phyloP scores from a whole-genome alignment of 2,329 filamentous ascomycete species.

The Fonsecaea pedrosoi region DNA sequence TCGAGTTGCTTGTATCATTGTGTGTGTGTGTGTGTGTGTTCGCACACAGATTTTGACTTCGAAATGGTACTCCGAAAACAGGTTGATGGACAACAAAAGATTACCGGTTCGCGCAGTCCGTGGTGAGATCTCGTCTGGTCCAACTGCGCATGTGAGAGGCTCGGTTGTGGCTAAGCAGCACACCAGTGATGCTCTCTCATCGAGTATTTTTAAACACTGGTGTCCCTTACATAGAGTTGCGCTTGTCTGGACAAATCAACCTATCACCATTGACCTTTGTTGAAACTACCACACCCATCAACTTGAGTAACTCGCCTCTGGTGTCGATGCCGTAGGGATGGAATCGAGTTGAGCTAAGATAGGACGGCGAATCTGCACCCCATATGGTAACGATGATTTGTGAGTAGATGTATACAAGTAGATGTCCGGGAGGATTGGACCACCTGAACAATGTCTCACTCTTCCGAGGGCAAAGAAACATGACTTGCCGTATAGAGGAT shows the following conservation, averaged over 20 bases:
- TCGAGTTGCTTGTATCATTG: neutral
- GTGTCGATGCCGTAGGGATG: neutral
- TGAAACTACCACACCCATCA: neutral
- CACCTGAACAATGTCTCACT: constrained; percentile 13
- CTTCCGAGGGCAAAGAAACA: neutral
- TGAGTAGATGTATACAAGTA: neutral
- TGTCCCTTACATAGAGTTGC: constrained; percentile 13
- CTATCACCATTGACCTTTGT: neutral
- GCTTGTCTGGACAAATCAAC: neutral
- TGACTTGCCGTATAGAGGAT: neutral
- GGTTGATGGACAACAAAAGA: neutral
- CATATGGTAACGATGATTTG: neutral
- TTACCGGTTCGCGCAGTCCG: neutral
- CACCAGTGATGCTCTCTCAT: neutral
- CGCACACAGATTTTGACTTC: neutral
- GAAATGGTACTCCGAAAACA: neutral
- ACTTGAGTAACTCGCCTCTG: neutral
- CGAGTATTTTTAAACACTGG: constrained; percentile 20
- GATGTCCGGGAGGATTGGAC: neutral
- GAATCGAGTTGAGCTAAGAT: neutral
- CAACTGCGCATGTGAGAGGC: constrained; percentile 16
- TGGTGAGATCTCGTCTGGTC: constrained; percentile 2
- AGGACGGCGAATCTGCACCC: neutral
- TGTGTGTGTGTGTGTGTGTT: too few species aligned
- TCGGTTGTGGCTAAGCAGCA: constrained; percentile 26